Evolutionary conservation across 495 filamentous ascomycete species (phyloP), one percentile per base, ranked within the genome.

Genomic region (Neurospora sp.): DNA sequence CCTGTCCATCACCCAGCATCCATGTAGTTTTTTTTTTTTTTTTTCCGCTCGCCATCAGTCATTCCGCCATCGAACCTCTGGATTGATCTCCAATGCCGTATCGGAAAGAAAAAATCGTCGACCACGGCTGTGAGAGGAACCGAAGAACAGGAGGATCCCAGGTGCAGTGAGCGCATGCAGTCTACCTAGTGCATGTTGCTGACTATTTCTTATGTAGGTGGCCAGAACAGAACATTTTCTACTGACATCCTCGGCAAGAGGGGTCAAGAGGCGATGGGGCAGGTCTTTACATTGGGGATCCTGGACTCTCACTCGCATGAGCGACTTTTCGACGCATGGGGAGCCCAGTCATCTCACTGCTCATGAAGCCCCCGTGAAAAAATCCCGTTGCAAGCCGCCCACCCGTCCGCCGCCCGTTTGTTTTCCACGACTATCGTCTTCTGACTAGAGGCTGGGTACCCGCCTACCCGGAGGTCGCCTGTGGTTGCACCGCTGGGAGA

Each of bases 401-500:
- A 35, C 59, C 62, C 62, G 75, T 31, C 75, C 42, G 69, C 74
- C 74, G 74, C 59, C 39, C 72, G 20, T 39, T 27, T 62, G 27
- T 12, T 62, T 62, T 62, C 54, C 12, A 18, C 54, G 5, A 35
- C 54, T 35, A 31, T 31, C 54, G 54, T 35, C 54, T 62, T 16
- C 23, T 62, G 27, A 6, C 48, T 59, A 59, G 20, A 59, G 27
- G 54, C 54, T 66, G 54, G 54, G 54, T 66, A 66, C 27, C 54
- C 27, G 54, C 54, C 54, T 66, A 66, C 54, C 27, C 27, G 54
- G 14, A 66, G 54, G 54, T 66, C 70, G 72, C 39, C 74, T 54
- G 74, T 71, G 74, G 76, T 74, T 76, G 74, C 74, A 74, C 74
- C 69, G 37, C n/a, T 39, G 20, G 71, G 75, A 73, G 74, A 54